Conservation (phyloP, 208 protist genomes). For the Trypanosoma cruzi region DNA sequence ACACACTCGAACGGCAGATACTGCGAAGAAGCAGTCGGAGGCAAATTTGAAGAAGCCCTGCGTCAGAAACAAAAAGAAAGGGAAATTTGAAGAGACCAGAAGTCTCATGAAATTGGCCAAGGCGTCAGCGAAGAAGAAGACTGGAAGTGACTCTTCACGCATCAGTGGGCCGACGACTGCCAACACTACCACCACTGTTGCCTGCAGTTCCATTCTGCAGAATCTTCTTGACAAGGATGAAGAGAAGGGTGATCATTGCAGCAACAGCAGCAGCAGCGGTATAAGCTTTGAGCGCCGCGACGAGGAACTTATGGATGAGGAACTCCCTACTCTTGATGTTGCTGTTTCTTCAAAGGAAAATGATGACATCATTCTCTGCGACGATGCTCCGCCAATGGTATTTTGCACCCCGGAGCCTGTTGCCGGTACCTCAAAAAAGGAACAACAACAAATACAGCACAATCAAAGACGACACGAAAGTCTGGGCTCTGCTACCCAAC, state of each 20-base stretch:
- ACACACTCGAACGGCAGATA: not conserved
- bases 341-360: constrained; percentile 41
- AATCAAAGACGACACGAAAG: not conserved
- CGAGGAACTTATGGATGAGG: constrained; percentile 30
- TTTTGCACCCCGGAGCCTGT: constrained; percentile 40
- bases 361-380: constrained; percentile 83
- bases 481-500: constrained; percentile 25
- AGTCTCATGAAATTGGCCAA: constrained; percentile 75
- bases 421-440: constrained; percentile 14
- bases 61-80: constrained; percentile 20
- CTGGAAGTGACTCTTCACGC: not conserved
- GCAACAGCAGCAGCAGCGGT: not conserved
- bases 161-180: not conserved
- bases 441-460: constrained; percentile 2
- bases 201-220: not conserved
- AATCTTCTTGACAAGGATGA: constrained; percentile 34
- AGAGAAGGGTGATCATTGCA: not conserved
- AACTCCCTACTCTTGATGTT: constrained; percentile 41
- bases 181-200: no score
- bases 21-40: not conserved
- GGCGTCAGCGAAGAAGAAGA: constrained; percentile 45
- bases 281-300: not conserved
- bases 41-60: constrained; percentile 25
- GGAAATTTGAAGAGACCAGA: constrained; percentile 38
- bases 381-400: constrained; percentile 69